Evolutionary conservation across 2,329 filamentous ascomycete species (phyloP).

Genomic region (Helotiales sp.): DNA sequence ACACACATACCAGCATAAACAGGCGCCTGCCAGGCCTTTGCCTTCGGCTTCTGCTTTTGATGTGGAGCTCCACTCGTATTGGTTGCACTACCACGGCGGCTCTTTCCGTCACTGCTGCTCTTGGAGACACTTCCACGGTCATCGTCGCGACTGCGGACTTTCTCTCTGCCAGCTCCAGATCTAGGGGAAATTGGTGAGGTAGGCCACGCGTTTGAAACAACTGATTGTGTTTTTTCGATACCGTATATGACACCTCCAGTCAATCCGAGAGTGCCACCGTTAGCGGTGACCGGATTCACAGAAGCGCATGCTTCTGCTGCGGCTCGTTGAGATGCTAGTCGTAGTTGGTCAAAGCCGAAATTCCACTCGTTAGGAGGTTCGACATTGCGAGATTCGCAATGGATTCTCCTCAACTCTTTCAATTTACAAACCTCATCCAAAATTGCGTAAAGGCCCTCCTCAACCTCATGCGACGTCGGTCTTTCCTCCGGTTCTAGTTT

Average conservation of each 20-base stretch:
- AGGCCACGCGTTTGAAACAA: constrained; percentile 9
- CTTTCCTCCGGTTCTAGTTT: constrained; percentile 51
- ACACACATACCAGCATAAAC: constrained; percentile 38
- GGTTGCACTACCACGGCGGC: constrained; percentile 29
- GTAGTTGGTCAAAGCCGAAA: constrained; percentile 31
- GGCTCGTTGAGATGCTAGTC: constrained; percentile 31
- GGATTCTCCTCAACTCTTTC: constrained; percentile 21
- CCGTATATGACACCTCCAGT: constrained; percentile 28
- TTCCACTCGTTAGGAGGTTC: constrained; percentile 24
- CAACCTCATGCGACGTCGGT: constrained; percentile 53
- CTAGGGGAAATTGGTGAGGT: constrained; percentile 1
- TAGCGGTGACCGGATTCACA: constrained; percentile 19
- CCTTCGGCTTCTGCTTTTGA: constrained; percentile 35
- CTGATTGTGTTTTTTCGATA: constrained; percentile 22
- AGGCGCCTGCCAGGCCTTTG: constrained; percentile 42
- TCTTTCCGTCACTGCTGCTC: constrained; percentile 33
- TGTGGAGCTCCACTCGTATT: constrained; percentile 22
- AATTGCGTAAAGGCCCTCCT: constrained; percentile 52
- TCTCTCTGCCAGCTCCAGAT: too few relatives aligned
- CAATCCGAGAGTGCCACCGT: constrained; percentile 13
- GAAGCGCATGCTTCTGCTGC: constrained; percentile 34
- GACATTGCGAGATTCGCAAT: constrained; percentile 23
- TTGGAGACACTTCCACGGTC: constrained; percentile 27
- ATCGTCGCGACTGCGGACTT: constrained; percentile 1
- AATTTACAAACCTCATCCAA: constrained; percentile 39